Evolutionary conservation across 2,329 filamentous ascomycete genomes (phyloP).

Genomic region (Fusarium miscanthi): DNA sequence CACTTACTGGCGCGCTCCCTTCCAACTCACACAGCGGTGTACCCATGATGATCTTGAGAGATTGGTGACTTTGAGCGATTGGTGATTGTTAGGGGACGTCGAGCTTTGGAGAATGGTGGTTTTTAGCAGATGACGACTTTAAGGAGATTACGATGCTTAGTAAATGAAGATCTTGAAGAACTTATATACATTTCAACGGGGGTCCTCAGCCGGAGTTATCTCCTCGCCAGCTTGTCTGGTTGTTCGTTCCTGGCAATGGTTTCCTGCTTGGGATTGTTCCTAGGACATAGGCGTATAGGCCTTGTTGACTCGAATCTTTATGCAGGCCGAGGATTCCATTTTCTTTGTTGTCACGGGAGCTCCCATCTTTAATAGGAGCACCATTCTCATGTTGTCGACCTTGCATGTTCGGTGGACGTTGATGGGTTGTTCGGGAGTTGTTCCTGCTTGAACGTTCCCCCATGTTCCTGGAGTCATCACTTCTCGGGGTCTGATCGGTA

Average conservation of each 20-base stretch:
- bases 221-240: background rate
- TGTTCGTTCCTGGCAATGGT: background rate
- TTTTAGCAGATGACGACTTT: background rate
- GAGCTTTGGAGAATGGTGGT: background rate
- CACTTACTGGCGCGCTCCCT: background rate
- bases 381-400: rapidly evolving
- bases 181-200: background rate
- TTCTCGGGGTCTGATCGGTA: rapidly evolving
- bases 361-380: background rate
- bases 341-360: background rate
- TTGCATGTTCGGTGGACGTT: background rate
- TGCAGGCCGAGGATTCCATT: background rate
- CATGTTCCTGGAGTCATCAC: rapidly evolving
- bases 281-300: background rate
- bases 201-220: background rate
- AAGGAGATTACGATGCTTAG: background rate
- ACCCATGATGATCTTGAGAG: background rate
- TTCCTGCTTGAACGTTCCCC: rapidly evolving
- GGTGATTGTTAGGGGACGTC: too few species aligned
- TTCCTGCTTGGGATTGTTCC: background rate
- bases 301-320: background rate
- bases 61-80: too few species aligned
- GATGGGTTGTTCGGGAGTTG: rapidly evolving
- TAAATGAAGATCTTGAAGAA: background rate
- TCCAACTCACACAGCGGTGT: background rate